Base-by-base conservation (phyloP, 2,329 filamentous ascomycete species). In the Penicillium aurantiogriseum region DNA sequence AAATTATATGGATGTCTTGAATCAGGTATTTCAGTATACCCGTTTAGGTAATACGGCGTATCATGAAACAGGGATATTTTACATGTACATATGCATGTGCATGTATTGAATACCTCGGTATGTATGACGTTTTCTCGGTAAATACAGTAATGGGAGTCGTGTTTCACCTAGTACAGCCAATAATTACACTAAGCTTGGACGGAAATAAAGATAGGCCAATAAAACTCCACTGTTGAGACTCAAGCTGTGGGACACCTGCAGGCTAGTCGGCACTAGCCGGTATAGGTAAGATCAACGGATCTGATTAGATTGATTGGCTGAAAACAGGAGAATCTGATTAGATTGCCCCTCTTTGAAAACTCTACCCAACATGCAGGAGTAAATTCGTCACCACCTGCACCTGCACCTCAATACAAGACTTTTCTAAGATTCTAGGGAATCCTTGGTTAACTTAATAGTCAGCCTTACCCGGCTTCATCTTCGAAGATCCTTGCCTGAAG, bases 281-380 rank as follows among this genome's bases (percentile, higher is more conserved):
- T 21, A 50, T 57, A 36, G 54, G 57, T 57, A 69, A 65, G 33
- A 51, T 46, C 31, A 50, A 33, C 44, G 56, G 56, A 65, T 65
- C 63, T 56, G 62, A 65, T 65, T 65, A 65, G 62, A 67, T 66
- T 65, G 56, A 66, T 65, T 58, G 55, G 58, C 35, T 38, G 19
- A 19, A 27, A 15, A 7, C 31, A 31, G 13, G 4, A 33, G 23
- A 46, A 60, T 60, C 58, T 44, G 58, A 60, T 60, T 60, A 60
- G 58, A 60, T 58, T 40, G 31, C 31, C 50, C 48, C 38, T 6
- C 46, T 19, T 13, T 39, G 43, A 56, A 56, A 56, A 56, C 35
- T 56, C 49, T 45, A 47, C 25, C 3, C n/a, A 27, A 10, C 15
- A 15, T 44, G n/a, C 35, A 31, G 15, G 13, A 49, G 21, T 29